Base-by-base conservation (phyloP, 257 asterid species). In the Nicotiana sylvestris region DNA sequence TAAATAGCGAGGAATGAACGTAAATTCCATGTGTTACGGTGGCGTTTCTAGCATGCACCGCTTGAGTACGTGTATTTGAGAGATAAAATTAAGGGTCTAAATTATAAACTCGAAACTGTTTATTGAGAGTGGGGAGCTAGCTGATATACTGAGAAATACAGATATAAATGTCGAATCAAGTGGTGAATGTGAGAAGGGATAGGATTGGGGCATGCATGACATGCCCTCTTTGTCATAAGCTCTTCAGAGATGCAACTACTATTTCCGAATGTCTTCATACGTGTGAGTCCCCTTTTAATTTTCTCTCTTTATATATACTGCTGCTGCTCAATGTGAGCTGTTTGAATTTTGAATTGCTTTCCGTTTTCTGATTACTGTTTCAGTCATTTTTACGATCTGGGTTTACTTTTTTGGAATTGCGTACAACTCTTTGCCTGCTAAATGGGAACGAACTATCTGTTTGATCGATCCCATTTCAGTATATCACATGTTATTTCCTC, bases 261-360 rank as follows among this genome's bases (percentile, higher is more conserved):
- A 93, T 96, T 80, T 92, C 94, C 61, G 99, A 96, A 84, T 96
- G 99, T 85, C 98, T 96, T 65, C 99, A 96, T 87, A 96, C 99
- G 78, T 96, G 99, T 96, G 80, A 91, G 95, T 86, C 12, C 39
- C 79, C 51, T 43, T 72, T 72, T 37, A 18, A 25, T 35, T 39
- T 39, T 9, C 9, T 65, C 25, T 76, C 66, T 15, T 25, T 80
- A 56, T 39, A 51, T 43, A 43, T 43, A 43, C 3, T 9, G 3
- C 39, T 43, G 51, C 12, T 1, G 49, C 43, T 78, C 68, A 25
- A 55, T 72, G 39, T 21, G 62, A n/a, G 27, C 66, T 51, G 51
- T 57, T 80, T 55, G n/a, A 81, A 81, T 81, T 81, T 66, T 29
- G 29, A 66, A 66, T 66, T 81, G 67, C 5, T 27, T 11, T 46